Conservation (phyloP, 768 basidiomycete genomes). For the Crassisporium funariophilum region DNA sequence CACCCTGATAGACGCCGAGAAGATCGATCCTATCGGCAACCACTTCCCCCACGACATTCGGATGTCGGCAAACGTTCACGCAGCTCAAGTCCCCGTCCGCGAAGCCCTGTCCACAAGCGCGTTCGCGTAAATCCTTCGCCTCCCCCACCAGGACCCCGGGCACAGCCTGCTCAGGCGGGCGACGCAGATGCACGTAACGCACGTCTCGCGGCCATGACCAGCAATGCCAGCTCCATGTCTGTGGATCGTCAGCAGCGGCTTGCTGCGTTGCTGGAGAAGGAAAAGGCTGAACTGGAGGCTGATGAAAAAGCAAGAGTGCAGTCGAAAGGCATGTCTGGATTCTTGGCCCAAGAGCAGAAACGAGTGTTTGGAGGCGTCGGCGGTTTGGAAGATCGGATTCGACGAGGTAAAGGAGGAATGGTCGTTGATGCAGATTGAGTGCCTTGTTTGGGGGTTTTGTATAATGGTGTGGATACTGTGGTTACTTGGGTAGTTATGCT, state of each 20-base stretch:
- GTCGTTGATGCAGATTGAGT: conserved; percentile 62
- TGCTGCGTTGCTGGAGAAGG: conserved; percentile 66
- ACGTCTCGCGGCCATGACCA: conserved; percentile 88
- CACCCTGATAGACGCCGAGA: conserved; percentile 41
- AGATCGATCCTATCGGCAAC: conserved; percentile 23
- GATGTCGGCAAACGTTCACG: conserved; percentile 42
- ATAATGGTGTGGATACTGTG: conserved; percentile 1
- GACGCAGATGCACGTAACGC: conserved; percentile 66
- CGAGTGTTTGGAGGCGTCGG: conserved; percentile 79
- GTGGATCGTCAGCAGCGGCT: conserved; percentile 74
- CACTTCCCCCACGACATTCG: conserved; percentile 22
- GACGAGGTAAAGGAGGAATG: conserved; percentile 69
- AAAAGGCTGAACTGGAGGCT: conserved; percentile 74
- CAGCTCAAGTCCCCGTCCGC: conserved; percentile 35
- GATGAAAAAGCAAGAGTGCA: conserved; percentile 70
- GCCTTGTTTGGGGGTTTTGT: background rate
- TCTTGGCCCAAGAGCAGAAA: conserved; percentile 83
- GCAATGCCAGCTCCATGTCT: conserved; percentile 67
- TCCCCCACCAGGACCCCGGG: conserved; percentile 19
- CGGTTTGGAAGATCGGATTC: conserved; percentile 78
- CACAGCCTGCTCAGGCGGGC: conserved; percentile 17
- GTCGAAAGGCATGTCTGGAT: conserved; percentile 78
- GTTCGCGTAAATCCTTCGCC: conserved; percentile 50
- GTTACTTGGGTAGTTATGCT: background rate
- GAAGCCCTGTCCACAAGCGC: conserved; percentile 46